Evolutionary conservation across 768 basidiomycete species (phyloP).

Genomic region (Amanita brunnescens): DNA sequence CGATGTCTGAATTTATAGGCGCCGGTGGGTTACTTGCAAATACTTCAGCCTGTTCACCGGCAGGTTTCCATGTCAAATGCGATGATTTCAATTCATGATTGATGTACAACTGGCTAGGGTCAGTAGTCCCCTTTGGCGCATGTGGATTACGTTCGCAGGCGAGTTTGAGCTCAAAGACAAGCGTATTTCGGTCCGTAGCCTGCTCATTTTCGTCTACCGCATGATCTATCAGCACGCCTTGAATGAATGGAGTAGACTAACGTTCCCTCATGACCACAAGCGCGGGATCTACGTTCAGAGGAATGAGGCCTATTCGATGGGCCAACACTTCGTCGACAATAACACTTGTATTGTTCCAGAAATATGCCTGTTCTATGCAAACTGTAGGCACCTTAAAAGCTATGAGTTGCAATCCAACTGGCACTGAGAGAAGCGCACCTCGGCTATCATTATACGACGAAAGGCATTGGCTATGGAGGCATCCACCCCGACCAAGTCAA

Average conservation of each 20-base stretch:
- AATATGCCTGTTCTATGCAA: constrained; percentile 83
- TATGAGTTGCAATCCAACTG: neutral
- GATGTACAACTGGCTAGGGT: constrained; percentile 58
- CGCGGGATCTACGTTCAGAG: constrained; percentile 79
- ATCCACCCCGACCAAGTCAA: constrained; percentile 93
- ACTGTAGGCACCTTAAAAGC: constrained; percentile 74
- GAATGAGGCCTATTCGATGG: constrained; percentile 87
- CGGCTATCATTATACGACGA: constrained; percentile 86
- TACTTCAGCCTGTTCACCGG: constrained; percentile 68
- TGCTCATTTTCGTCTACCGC: constrained; percentile 35
- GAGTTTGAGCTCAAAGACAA: constrained; percentile 75
- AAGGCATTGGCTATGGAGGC: constrained; percentile 95
- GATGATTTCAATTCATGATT: constrained; percentile 63
- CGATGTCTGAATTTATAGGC: constrained; percentile 73
- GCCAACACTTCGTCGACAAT: constrained; percentile 91
- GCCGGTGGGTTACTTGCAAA: constrained; percentile 47
- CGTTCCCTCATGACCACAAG: constrained; percentile 49
- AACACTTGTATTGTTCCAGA: constrained; percentile 92
- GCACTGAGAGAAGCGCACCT: constrained; percentile 42
- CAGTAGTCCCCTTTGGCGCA: constrained; percentile 41
- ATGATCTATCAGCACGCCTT: neutral
- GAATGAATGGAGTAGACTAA: constrained; percentile 15
- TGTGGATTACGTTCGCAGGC: constrained; percentile 54
- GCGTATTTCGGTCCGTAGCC: constrained; percentile 83
- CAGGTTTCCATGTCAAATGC: constrained; percentile 67